Evolutionary conservation across 179 eudicot species (phyloP).

Genomic region (Silene vulgaris): DNA sequence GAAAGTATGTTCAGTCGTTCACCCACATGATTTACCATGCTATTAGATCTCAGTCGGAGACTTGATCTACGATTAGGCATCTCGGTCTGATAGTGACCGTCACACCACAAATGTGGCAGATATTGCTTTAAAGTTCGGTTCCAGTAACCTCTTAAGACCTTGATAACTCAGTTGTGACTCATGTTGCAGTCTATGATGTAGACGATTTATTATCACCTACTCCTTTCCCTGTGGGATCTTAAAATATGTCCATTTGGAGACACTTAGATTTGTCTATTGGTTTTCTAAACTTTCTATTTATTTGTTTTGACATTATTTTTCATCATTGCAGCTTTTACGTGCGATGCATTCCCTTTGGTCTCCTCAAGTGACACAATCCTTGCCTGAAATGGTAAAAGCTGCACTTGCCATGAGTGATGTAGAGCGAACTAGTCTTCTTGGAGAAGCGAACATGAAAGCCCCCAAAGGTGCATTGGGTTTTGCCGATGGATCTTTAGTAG

Average conservation of each 20-base stretch:
- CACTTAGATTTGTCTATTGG: conserved; percentile 9
- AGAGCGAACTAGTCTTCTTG: conserved; percentile 72
- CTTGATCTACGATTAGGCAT: neutral
- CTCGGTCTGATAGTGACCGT: no score
- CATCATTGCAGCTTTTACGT: conserved; percentile 70
- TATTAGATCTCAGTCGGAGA: neutral
- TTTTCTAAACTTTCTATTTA: neutral
- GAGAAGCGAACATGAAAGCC: conserved; percentile 67
- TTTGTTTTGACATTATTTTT: neutral
- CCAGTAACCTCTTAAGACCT: neutral
- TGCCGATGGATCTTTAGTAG: conserved; percentile 61
- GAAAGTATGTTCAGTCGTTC: conserved; percentile 52
- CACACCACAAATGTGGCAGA: neutral
- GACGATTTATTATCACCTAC: neutral
- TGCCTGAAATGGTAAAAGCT: conserved; percentile 80
- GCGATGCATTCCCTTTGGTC: conserved; percentile 96
- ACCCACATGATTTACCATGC: neutral
- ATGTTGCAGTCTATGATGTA: neutral
- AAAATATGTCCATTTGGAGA: neutral
- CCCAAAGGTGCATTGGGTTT: conserved; percentile 55
- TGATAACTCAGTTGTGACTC: neutral
- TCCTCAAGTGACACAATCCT: conserved; percentile 59
- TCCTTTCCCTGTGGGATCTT: neutral
- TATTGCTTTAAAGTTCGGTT: neutral
- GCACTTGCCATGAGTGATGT: conserved; percentile 79